Evolutionary conservation across 2,329 filamentous ascomycete genomes (phyloP), one percentile per base, ranked within the genome.

Genomic region (Huntiella abstrusa): DNA sequence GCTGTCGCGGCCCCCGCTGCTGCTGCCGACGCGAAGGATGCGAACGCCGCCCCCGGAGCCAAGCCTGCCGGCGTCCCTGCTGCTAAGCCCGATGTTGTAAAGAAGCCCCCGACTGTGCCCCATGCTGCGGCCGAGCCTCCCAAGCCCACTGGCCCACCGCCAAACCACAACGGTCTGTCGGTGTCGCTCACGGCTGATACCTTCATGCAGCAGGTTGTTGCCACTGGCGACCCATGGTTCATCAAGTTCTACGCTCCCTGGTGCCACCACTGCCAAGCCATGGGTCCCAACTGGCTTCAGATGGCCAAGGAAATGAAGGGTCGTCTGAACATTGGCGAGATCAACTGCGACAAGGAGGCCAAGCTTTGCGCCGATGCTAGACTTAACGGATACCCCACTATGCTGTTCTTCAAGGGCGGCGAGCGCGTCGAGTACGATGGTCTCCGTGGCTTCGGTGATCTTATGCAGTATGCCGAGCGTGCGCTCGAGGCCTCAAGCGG

Each of bases 211-310:
- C 67, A 80, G 34, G 87, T 98, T 41, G 93, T 85, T 3, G 82
- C 79, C 59, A 86, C 85, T 0, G 76, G 83, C 52, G 86, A 96
- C 52, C 80, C 87, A 4, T 98, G 91, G 91, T 95, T 98, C 58
- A 77, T 98, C 69, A 98, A 98, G 62, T 96, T 98, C 60, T 96
- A 95, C 60, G 87, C 85, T 13, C 92, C 91, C 4, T 96, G 88
- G 91, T 98, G 91, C 61, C 77, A 79, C 54, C 91, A 98, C 63
- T 98, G 92, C 62, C 83, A 94, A 63, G 83, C 83, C 34, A 77
- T 98, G 71, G 84, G 82, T 33, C 83, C 91, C 2, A 86, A 77
- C 52, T 98, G 91, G 91, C 68, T 77, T 51, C 82, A 88, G 56
- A 75, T 98, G 62, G 83, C 83, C 39, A 86, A 87, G 59, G 84